These are phyloP conservation scores for Penicillium sp. DNA, from an alignment of 2,329 filamentous ascomycete genomes.

Conservation along the genomic window DNA sequence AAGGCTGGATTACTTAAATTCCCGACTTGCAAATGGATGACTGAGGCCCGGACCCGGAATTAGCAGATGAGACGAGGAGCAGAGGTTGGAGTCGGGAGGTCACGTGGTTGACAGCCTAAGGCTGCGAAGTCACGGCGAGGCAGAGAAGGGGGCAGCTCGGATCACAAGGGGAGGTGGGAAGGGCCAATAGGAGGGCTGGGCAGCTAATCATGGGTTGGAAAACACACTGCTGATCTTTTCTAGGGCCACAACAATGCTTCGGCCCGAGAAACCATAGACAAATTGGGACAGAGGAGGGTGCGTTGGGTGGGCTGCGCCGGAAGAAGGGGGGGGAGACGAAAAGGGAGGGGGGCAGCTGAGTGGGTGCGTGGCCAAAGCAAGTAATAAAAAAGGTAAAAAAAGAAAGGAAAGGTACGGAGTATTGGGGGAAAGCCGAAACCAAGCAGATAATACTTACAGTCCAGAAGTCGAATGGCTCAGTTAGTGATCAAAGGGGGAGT, in stretches of 20 bases:
- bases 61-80: slow-evolving; percentile 23
- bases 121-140: slow-evolving; percentile 7
- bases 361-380: slow-evolving; percentile 22
- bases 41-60: slow-evolving; percentile 38
- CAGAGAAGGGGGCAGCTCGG: neutral
- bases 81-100: slow-evolving; percentile 29
- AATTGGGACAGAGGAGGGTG: slow-evolving; percentile 11
- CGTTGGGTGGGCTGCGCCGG: slow-evolving; percentile 10
- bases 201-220: slow-evolving; percentile 1
- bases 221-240: slow-evolving; percentile 8
- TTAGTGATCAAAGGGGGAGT: slow-evolving; percentile 23
- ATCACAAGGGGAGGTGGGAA: neutral
- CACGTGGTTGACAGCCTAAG: slow-evolving; percentile 24
- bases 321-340: slow-evolving; percentile 4
- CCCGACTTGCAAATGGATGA: slow-evolving; percentile 38
- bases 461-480: slow-evolving; percentile 16
- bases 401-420: slow-evolving; percentile 1
- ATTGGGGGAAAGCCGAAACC: slow-evolving; percentile 4
- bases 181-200: neutral
- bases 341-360: slow-evolving; percentile 3
- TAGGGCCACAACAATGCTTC: slow-evolving; percentile 7
- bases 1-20: slow-evolving; percentile 39
- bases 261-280: slow-evolving; percentile 12
- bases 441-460: slow-evolving; percentile 17
- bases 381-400: slow-evolving; percentile 3